A percentile compares a stretch with the other conserved stretches of the same genome.
Evolutionary conservation across 2,329 filamentous ascomycete species (phyloP).

Genomic region (Fusarium sublunatum): DNA sequence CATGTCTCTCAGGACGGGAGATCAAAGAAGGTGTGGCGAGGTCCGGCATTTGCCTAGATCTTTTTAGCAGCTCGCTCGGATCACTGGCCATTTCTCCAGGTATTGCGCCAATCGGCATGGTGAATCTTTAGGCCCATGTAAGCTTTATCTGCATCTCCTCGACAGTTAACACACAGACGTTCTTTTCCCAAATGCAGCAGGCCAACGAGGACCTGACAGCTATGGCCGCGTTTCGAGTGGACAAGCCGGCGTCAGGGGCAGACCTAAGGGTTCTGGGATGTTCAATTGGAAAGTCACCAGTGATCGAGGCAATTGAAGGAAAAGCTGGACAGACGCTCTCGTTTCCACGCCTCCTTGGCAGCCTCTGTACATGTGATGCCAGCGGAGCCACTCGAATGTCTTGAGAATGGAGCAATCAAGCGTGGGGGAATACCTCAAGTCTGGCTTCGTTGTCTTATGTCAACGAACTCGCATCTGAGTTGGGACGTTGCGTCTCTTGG

Average conservation of each 20-base stretch:
- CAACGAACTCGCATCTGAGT: neutral
- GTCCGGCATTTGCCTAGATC: constrained; percentile 36
- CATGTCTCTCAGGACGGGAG: neutral
- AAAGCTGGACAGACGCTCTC: neutral
- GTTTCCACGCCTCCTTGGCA: neutral
- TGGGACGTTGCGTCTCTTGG: constrained; percentile 18
- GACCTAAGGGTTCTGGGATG: constrained; percentile 20
- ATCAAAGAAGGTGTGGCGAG: constrained; percentile 35
- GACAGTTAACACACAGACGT: constrained; percentile 13
- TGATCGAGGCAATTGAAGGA: neutral
- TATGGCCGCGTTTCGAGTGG: constrained; percentile 12
- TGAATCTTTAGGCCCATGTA: constrained; percentile 7
- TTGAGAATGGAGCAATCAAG: constrained; percentile 20
- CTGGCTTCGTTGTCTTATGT: constrained; percentile 1
- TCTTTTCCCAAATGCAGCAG: constrained; percentile 12
- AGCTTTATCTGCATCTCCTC: constrained; percentile 28
- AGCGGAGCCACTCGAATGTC: constrained; percentile 30
- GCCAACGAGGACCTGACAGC: constrained; percentile 9
- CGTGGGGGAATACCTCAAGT: constrained; percentile 23
- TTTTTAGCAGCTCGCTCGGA: constrained; percentile 14
- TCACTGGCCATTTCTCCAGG: constrained; percentile 14
- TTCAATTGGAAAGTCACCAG: constrained; percentile 8
- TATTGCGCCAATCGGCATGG: constrained; percentile 20
- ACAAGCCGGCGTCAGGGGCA: constrained; percentile 20
- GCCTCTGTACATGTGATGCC: neutral